Conservation (phyloP, 352 stramenopile genomes). For the Peronospora belbahrii region DNA sequence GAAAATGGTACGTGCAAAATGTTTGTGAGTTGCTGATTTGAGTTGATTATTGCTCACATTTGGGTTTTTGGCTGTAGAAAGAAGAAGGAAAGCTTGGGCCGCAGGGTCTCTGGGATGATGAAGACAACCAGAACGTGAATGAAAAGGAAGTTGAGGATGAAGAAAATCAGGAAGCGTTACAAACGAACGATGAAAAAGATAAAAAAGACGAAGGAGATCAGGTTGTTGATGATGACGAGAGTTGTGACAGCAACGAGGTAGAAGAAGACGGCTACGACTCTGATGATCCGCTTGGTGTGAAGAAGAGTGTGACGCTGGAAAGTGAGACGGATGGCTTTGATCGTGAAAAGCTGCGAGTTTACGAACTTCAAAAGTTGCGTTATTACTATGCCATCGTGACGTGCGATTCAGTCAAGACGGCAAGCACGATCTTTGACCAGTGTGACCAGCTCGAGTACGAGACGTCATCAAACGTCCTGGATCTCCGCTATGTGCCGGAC, state of each 20-base stretch:
- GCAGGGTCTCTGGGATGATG: slow-evolving; percentile 50
- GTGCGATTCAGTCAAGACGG: slow-evolving; percentile 88
- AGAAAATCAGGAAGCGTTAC: slow-evolving; percentile 12
- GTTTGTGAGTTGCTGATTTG: neutral
- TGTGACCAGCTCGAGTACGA: slow-evolving; percentile 98
- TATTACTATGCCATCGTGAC: slow-evolving; percentile 98
- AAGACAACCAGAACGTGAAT: slow-evolving; percentile 20
- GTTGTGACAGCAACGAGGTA: slow-evolving; percentile 28
- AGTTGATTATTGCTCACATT: slow-evolving; percentile 3
- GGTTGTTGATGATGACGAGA: slow-evolving; percentile 10
- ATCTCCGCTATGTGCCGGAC: slow-evolving; percentile 92
- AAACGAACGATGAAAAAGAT: slow-evolving; percentile 12
- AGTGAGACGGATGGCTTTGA: slow-evolving; percentile 81
- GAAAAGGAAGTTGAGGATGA: slow-evolving; percentile 2
- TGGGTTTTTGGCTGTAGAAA: slow-evolving; percentile 33
- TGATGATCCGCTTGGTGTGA: slow-evolving; percentile 61
- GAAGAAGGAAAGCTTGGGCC: slow-evolving; percentile 73
- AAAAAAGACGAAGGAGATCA: slow-evolving; percentile 26
- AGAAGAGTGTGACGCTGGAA: slow-evolving; percentile 48
- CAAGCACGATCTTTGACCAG: slow-evolving; percentile 90
- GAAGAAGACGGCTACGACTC: slow-evolving; percentile 51
- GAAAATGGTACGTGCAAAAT: slow-evolving; percentile 69
- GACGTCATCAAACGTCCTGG: slow-evolving; percentile 91
- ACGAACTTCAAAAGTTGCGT: slow-evolving; percentile 95
- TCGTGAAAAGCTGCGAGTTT: slow-evolving; percentile 91